Conservation (phyloP, 495 filamentous ascomycete species). For the Podospora didyma region DNA sequence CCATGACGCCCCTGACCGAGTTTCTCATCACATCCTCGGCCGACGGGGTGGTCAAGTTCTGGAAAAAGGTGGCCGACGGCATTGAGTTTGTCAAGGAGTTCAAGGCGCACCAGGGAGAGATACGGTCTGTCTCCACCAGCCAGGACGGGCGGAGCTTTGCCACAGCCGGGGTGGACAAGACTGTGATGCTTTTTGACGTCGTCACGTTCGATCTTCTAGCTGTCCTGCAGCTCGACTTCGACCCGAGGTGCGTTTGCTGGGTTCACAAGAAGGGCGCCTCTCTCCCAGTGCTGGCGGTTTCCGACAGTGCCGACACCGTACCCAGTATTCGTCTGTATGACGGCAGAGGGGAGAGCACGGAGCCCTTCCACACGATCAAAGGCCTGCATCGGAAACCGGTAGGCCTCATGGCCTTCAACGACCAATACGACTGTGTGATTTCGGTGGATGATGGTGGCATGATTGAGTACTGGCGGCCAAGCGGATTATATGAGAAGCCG, state of each 20-base stretch:
- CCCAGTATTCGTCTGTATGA: conserved; percentile 78
- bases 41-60: conserved; percentile 96
- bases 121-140: conserved; percentile 76
- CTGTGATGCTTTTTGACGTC: conserved; percentile 94
- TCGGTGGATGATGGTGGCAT: conserved; percentile 89
- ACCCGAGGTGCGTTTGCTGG: conserved; percentile 84
- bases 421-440: conserved; percentile 81
- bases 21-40: conserved; percentile 91
- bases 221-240: conserved; percentile 70
- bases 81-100: conserved; percentile 99
- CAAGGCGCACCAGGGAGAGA: conserved; percentile 81
- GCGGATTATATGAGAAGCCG: conserved; percentile 79
- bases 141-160: conserved; percentile 92
- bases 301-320: conserved; percentile 70
- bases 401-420: conserved; percentile 82
- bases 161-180: conserved; percentile 79
- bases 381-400: conserved; percentile 75
- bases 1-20: conserved; percentile 82
- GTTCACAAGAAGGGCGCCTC: conserved; percentile 85
- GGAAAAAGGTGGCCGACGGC: conserved; percentile 90
- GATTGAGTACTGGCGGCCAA: conserved; percentile 94
- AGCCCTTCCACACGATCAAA: conserved; percentile 68
- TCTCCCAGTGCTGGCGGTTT: conserved; percentile 82
- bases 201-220: conserved; percentile 87
- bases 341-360: conserved; percentile 74